Percentiles rank a stretch among this genome's conserved stretches.
These are phyloP conservation scores for Parasarocladium wereldwijsianum DNA, from an alignment of 2,329 filamentous ascomycete genomes.

Conservation along the genomic window DNA sequence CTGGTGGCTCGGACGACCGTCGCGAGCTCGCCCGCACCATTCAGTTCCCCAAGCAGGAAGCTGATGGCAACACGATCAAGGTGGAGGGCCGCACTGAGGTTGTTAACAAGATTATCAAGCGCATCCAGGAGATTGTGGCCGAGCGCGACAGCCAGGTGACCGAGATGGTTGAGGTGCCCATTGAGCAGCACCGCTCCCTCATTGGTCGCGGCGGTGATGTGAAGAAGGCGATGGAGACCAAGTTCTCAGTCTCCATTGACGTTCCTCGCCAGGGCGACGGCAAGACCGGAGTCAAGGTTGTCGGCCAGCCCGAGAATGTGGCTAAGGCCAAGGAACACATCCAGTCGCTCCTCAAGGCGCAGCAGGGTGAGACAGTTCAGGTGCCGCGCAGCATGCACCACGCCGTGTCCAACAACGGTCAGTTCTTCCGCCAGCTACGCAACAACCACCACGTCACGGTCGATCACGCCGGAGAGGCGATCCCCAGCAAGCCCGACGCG, in stretches of 20 bases:
- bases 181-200: slow-evolving; percentile 77
- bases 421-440: slow-evolving; percentile 82
- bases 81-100: slow-evolving; percentile 73
- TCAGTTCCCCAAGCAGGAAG: slow-evolving; percentile 83
- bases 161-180: slow-evolving; percentile 66
- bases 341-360: slow-evolving; percentile 61
- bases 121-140: slow-evolving; percentile 69
- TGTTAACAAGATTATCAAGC: slow-evolving; percentile 75
- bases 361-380: slow-evolving; percentile 75
- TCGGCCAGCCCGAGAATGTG: slow-evolving; percentile 64
- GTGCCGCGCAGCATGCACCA: slow-evolving; percentile 78
- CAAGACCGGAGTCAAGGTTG: slow-evolving; percentile 74
- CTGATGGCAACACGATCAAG: slow-evolving; percentile 69
- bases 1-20: slow-evolving; percentile 79
- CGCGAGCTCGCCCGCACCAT: slow-evolving; percentile 77
- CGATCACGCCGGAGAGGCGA: slow-evolving; percentile 70
- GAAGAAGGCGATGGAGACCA: slow-evolving; percentile 69
- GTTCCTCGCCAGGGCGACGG: slow-evolving; percentile 80
- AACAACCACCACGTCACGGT: slow-evolving; percentile 81
- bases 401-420: slow-evolving; percentile 70
- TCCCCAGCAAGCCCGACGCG: slow-evolving; percentile 54
- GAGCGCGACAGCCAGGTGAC: slow-evolving; percentile 73
- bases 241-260: slow-evolving; percentile 78
- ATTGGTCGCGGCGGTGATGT: slow-evolving; percentile 87
- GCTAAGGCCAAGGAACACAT: slow-evolving; percentile 82